Base-by-base conservation (phyloP, 805 yeast species). In the Lachancea nothofagi region DNA sequence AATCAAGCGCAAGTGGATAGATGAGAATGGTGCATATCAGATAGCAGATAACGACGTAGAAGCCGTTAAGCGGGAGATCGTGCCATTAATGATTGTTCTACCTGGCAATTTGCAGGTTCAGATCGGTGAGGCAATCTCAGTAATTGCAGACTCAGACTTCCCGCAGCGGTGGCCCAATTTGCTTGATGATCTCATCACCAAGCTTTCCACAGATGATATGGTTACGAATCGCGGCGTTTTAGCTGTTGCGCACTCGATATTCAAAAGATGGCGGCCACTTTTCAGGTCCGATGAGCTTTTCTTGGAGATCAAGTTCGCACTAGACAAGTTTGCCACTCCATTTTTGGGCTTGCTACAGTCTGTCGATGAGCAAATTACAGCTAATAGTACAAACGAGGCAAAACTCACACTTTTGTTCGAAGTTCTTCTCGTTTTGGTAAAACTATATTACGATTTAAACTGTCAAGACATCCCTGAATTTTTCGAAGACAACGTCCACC, bases 391-490 rank as follows among this genome's bases (percentile, higher is more conserved):
- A 8, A 70, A 82, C 56, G 70, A 69, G 40, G 75, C 75, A 0
- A 65, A 70, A 19, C 66, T 88, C 43, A 57, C 56, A 24, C 66
- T 79, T 2, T 68, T 82, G 32, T 75, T 87, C 50, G 90, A 83
- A 23, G 84, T 83, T 41, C 62, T 89, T 50, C 65, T 82, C 36
- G 64, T 88, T 17, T 69, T 89, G 39, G 63, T 83, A 25, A 90
- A 93, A 58, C 76, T 94, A 26, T 94, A 85, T 63, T 87, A 79
- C 58, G 99, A 93, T 60, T 76, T 93, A 54, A 93, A 93, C 61
- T 90, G 97, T 64, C 98, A 94, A 65, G 99, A 93, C 64, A 82
- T 93, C 39, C 98, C 99, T 1, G 98, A 89, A 63, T 93, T 90
- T 57, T 93, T 93, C 59, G 99, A 94, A 65, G 97, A 93, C 64